Conservation (phyloP, 345 rosid species). For the Gossypium herbaceum region DNA sequence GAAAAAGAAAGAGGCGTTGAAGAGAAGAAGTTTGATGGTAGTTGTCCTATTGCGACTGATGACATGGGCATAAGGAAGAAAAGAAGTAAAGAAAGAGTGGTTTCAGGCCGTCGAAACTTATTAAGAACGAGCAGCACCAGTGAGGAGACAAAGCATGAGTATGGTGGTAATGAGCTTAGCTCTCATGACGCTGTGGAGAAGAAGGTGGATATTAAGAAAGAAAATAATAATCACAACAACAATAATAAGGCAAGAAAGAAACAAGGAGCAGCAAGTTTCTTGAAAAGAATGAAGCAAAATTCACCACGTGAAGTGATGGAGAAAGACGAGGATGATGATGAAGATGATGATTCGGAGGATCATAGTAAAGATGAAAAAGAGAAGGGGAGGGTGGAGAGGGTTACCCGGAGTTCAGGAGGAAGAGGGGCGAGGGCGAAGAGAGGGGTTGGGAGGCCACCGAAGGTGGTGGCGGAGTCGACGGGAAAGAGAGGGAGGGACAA, state of each 20-base stretch:
- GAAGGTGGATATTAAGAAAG: constrained; percentile 34
- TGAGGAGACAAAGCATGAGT: constrained; percentile 29
- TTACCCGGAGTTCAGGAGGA: constrained; percentile 40
- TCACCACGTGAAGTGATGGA: constrained; percentile 25
- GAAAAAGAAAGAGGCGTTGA: constrained; percentile 18
- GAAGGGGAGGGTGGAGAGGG: constrained; percentile 19
- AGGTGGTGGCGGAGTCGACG: constrained; percentile 14
- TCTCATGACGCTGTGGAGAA: constrained; percentile 38
- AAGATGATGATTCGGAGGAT: constrained; percentile 8
- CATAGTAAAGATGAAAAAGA: constrained; percentile 21
- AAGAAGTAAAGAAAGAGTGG: constrained; percentile 27
- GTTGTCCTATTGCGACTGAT: constrained; percentile 7
- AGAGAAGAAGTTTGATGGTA: constrained; percentile 18
- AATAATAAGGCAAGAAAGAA: constrained; percentile 25
- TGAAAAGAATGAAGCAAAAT: constrained; percentile 52
- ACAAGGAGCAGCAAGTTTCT: constrained; percentile 43
- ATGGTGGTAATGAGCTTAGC: constrained; percentile 49
- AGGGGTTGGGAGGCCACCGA: constrained; percentile 37
- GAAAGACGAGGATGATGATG: constrained; percentile 5
- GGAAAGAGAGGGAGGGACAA: constrained; percentile 39
- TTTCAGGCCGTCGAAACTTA: constrained; percentile 17
- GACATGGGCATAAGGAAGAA: constrained; percentile 31
- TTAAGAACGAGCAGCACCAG: constrained; percentile 20
- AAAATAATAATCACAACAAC: background rate
- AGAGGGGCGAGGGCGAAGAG: constrained; percentile 32